Evolutionary conservation across 129 eudicot species (phyloP), one percentile per base, ranked within the genome.

Genomic region (Flaveria sonorensis): DNA sequence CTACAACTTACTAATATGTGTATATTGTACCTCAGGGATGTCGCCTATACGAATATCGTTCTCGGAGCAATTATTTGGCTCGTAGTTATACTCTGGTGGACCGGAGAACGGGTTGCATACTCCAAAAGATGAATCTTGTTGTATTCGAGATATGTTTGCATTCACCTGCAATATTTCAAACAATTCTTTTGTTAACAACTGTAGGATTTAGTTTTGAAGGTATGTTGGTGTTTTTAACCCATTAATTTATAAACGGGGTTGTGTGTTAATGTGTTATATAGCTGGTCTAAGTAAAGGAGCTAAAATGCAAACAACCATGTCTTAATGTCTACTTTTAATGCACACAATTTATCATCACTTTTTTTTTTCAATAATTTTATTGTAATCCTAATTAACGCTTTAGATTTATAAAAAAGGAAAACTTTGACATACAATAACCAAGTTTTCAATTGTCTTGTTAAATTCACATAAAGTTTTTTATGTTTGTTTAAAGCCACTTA

Each of bases 31-130:
- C 89, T 77, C 83, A 52, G 98, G 98, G 75, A 93, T 87, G 69
- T 90, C 91, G 81, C 96, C 96, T 26, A 93, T 93, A 45, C 53
- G 75, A 48, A 93, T 80, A 10, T 96, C 73, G 21, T 84, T 85
- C 50, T 86, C 76, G 16, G 92, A 79, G 60, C 98, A 93, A 28
- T 85, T 85, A 77, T 86, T 74, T 47, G 98, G 97, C 66, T 85
- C 85, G 68, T 85, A 90, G 61, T 76, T 71, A 52, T 90, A 86
- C 32, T 77, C 86, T 0, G 97, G 98, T 72, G 98, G 91, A 32
- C 81, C 88, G 0, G 98, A 87, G 85, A 93, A 93, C 20, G 98
- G 98, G 74, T 93, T 93, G 89, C 98, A 93, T 18, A 93, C 86
- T 21, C 89, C 90, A 20, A 82, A 80, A 60, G 76, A 83, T 7